Conservation (phyloP, 108 stramenopile species). For the Cyclostephanos tholiformis region DNA sequence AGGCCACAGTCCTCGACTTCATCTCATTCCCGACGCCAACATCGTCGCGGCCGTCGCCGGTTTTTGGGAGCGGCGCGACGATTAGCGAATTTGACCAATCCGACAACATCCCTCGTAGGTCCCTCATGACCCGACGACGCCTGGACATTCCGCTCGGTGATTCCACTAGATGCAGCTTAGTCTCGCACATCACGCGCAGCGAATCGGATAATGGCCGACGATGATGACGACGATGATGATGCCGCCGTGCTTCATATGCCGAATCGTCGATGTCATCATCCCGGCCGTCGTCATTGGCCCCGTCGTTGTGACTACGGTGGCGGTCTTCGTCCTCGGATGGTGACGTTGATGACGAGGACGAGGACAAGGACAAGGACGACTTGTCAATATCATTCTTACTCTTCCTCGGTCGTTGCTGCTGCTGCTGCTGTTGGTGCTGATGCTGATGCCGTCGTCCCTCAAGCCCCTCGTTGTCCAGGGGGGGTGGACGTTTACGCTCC, state of each 20-base stretch:
- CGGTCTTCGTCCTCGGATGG: not conserved
- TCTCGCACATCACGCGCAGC: slow-evolving; percentile 22
- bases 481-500: not conserved
- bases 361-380: not conserved
- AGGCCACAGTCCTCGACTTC: not conserved
- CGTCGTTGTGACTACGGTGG: too few relatives aligned
- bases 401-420: not conserved
- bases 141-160: slow-evolving; percentile 25
- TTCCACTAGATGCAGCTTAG: slow-evolving; percentile 31
- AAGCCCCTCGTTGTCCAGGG: not conserved
- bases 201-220: slow-evolving; percentile 21
- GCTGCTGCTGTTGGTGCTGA: slow-evolving; percentile 15
- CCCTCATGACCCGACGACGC: slow-evolving; percentile 38
- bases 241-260: not conserved
- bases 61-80: not conserved
- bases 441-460: slow-evolving; percentile 12
- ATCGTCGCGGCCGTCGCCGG: not conserved
- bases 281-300: not conserved
- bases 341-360: not conserved
- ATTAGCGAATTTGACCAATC: slow-evolving; percentile 19
- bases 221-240: slow-evolving; percentile 6
- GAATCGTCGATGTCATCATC: not conserved
- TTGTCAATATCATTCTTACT: not conserved
- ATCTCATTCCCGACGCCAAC: not conserved
- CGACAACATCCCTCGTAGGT: slow-evolving; percentile 33